These are phyloP conservation scores for Xanthoconium stramineum DNA, from an alignment of 768 basidiomycete genomes.

Conservation along the genomic window DNA sequence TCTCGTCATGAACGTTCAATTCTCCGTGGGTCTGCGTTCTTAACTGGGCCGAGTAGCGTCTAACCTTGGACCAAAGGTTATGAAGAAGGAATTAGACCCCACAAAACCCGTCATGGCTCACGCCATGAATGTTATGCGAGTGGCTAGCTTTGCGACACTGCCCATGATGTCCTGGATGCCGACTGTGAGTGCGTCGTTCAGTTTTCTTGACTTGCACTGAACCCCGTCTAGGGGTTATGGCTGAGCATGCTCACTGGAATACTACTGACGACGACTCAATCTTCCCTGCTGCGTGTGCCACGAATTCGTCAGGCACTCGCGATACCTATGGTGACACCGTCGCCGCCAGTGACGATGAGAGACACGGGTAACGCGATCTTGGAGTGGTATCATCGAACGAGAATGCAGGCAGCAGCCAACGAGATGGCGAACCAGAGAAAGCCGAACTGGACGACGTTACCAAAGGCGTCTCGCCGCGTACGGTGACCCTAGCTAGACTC, in stretches of 20 bases:
- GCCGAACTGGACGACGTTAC: constrained; percentile 24
- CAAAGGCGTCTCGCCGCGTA: constrained; percentile 18
- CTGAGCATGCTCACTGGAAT: constrained; percentile 57
- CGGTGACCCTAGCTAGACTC: neutral
- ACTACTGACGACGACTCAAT: constrained; percentile 44
- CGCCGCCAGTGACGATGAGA: constrained; percentile 27
- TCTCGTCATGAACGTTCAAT: constrained; percentile 63
- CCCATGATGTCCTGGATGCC: constrained; percentile 60
- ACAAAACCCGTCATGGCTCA: constrained; percentile 58
- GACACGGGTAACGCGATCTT: constrained; percentile 20
- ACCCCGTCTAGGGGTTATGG: constrained; percentile 46
- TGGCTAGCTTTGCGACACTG: constrained; percentile 51
- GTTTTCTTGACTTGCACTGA: neutral
- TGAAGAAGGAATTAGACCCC: constrained; percentile 54
- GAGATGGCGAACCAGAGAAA: constrained; percentile 11
- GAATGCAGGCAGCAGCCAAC: neutral
- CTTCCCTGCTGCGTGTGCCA: constrained; percentile 40
- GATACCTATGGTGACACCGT: constrained; percentile 26
- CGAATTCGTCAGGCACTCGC: constrained; percentile 38
- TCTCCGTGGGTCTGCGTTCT: constrained; percentile 48
- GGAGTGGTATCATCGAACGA: constrained; percentile 17
- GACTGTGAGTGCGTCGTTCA: constrained; percentile 46
- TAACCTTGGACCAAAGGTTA: constrained; percentile 28
- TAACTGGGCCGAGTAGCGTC: neutral
- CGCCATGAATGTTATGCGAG: constrained; percentile 61